Percentiles rank a stretch among this genome's conserved stretches.
These are phyloP conservation scores for Trichoderma sp. DNA, from an alignment of 2,329 filamentous ascomycete genomes.

Conservation along the genomic window DNA sequence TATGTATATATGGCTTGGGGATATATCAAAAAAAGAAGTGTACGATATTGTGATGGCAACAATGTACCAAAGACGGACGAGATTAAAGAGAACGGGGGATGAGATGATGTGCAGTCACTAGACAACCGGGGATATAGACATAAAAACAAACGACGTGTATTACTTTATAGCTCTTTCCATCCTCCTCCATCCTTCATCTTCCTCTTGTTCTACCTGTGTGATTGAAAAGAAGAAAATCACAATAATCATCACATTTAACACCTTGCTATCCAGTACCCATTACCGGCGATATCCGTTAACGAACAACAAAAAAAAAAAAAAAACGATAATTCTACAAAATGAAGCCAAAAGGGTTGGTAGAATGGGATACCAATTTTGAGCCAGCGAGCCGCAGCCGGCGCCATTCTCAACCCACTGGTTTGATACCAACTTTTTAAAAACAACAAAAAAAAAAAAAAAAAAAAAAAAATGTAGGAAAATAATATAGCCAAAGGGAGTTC, in stretches of 20 bases:
- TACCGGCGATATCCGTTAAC: constrained; percentile 12
- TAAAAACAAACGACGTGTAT: neutral
- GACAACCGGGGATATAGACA: neutral
- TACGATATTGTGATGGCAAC: constrained; percentile 38
- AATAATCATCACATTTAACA: constrained; percentile 6
- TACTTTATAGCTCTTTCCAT: neutral
- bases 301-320: neutral
- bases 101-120: neutral
- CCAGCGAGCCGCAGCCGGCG: neutral
- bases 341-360: neutral
- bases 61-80: neutral
- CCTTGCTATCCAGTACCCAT: constrained; percentile 21
- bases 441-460: neutral
- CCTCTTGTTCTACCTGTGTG: neutral
- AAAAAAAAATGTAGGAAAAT: neutral
- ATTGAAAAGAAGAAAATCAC: neutral
- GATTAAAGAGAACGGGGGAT: neutral
- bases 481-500: neutral
- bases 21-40: constrained; percentile 23
- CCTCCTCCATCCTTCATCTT: neutral
- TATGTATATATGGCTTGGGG: neutral
- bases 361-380: neutral
- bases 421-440: neutral
- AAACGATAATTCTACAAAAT: constrained; percentile 1
- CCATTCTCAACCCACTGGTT: neutral